phyloP scores from a whole-genome alignment of 2,329 filamentous ascomycete genomes.

The Xylaria sp. region DNA sequence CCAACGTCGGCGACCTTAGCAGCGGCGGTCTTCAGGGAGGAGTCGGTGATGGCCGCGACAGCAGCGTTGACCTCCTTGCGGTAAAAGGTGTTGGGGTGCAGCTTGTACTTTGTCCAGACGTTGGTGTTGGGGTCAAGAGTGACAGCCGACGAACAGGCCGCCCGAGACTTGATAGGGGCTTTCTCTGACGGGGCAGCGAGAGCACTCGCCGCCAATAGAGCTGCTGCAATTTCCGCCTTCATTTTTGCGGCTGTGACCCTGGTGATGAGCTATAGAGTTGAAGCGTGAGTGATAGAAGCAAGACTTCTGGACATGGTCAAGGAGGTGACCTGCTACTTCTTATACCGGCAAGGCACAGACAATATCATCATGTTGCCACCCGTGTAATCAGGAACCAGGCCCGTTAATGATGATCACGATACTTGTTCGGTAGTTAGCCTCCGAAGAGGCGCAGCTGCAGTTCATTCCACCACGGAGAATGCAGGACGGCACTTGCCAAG shows the following conservation, averaged over 20 bases:
- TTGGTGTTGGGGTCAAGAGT: conserved; percentile 41
- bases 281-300: conserved; percentile 33
- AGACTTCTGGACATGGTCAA: conserved; percentile 21
- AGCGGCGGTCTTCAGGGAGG: conserved; percentile 61
- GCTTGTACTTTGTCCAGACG: conserved; percentile 39
- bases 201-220: conserved; percentile 39
- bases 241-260: conserved; percentile 38
- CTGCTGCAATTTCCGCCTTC: conserved; percentile 38
- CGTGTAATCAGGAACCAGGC: conserved; percentile 42
- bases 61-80: conserved; percentile 38
- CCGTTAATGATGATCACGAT: conserved; percentile 37
- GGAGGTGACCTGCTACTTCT: conserved; percentile 30
- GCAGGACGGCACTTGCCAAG: conserved; percentile 29
- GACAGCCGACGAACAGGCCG: conserved; percentile 38
- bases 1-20: conserved; percentile 59
- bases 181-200: conserved; percentile 38
- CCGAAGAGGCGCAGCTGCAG: conserved; percentile 36
- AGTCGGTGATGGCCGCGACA: conserved; percentile 35
- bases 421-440: conserved; percentile 39
- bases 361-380: background rate
- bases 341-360: conserved; percentile 31
- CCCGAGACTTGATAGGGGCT: conserved; percentile 27
- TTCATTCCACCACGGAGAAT: conserved; percentile 31
- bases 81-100: conserved; percentile 43
- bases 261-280: conserved; percentile 28